These are phyloP conservation scores for Monilinia fructigena DNA, from an alignment of 2,329 filamentous ascomycete species.

Conservation along the genomic window DNA sequence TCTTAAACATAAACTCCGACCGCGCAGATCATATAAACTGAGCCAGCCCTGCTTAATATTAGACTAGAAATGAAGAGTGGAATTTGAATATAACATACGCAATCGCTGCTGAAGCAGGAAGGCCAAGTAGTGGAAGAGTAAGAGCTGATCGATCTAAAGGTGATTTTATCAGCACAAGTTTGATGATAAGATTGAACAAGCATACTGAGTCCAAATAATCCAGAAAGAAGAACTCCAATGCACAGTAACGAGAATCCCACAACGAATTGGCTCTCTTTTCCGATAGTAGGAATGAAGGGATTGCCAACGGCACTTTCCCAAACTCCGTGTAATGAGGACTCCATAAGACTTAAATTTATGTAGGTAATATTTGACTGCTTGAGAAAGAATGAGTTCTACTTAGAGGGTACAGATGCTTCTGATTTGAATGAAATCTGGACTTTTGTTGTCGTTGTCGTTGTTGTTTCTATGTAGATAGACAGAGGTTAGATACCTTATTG, in stretches of 20 bases:
- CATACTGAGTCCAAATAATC: conserved; percentile 84
- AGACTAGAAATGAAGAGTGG: conserved; percentile 23
- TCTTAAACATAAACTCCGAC: conserved; percentile 92
- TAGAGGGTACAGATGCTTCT: background rate
- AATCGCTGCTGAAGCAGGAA: conserved; percentile 85
- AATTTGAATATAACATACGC: conserved; percentile 62
- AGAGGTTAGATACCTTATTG: background rate
- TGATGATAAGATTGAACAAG: background rate
- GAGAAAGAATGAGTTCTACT: background rate
- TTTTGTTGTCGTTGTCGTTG: background rate
- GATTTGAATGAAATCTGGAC: background rate
- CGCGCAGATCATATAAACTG: conserved; percentile 98
- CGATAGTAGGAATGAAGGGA: conserved; percentile 76
- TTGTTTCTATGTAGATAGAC: background rate
- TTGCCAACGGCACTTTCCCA: conserved; percentile 90
- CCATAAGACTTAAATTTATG: conserved; percentile 54
- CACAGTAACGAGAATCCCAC: conserved; percentile 75
- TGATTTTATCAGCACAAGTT: conserved; percentile 28
- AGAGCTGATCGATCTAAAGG: conserved; percentile 72
- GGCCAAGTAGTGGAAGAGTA: conserved; percentile 73
- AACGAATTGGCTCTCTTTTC: conserved; percentile 80
- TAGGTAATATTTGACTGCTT: background rate
- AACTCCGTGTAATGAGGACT: conserved; percentile 80
- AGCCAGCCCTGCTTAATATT: conserved; percentile 66
- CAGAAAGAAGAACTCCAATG: conserved; percentile 68